Evolutionary conservation across 106 monocot genomes (phyloP), one percentile per base, ranked within the genome.

Genomic region (Dendrobium catenatum): DNA sequence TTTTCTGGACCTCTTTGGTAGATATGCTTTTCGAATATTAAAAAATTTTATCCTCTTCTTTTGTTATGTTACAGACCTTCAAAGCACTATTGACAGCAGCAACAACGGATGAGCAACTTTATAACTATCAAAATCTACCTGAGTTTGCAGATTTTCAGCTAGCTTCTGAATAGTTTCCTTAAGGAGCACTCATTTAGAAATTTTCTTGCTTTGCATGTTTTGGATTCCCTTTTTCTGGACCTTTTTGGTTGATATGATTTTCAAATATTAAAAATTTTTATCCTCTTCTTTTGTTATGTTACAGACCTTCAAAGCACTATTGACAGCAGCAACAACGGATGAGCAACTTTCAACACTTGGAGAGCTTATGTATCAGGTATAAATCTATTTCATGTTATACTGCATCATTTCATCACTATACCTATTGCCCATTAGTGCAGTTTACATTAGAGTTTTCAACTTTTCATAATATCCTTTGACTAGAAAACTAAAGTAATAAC

Each of bases 301-400:
- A 13, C 73, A 96, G 96, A 87, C 92, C 43, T 97, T 97, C 77
- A 94, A 92, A 85, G 83, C 97, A 58, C 82, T 97, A 75, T 80
- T 97, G 76, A 94, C 92, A 27, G 90, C 94, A 72, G 82, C 89
- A 56, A 78, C 90, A 55, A 86, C 90, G 43, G 94, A 92, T 79
- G 94, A 94, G 68, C 96, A 96, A 77, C 87, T 96, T 82, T 87
- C 87, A 77, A 80, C 94, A 47, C 92, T 96, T 76, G 96, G 96
- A 79, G 94, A 94, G 84, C 94, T 96, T 64, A 94, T 92, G 96
- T 96, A 96, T 80, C 96, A 96, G 92, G 94, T 93, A 82, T 68
- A 22, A 9, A 66, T 66, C 64, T 6, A 66, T 66, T 66, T 66
- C 64, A 66, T 51, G 10, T 51, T 51, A 13, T 13, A 51, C 10